Evolutionary conservation across 2,329 filamentous ascomycete species (phyloP).

Genomic region (Myriosclerotinia curreyana): DNA sequence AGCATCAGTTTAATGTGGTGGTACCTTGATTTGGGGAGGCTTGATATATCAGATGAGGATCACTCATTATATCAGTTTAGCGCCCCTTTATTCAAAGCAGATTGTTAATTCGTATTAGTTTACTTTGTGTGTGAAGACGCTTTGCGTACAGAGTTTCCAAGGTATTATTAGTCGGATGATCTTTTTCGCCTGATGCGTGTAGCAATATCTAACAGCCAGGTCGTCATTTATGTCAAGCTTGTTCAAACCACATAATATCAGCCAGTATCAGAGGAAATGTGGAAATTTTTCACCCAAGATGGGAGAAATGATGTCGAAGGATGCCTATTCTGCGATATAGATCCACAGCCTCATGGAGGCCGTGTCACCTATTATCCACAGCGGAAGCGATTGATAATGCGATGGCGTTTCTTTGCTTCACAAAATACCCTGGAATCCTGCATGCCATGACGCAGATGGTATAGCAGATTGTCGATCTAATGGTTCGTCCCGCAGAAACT

Average conservation of each 20-base stretch:
- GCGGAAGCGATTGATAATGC: background rate
- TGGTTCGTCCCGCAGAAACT: background rate
- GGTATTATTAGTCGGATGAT: background rate
- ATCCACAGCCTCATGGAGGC: background rate
- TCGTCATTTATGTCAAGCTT: background rate
- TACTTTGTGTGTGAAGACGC: no score
- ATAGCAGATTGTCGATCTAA: slow-evolving; percentile 5
- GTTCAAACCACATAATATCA: background rate
- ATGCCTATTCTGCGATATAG: slow-evolving; percentile 5
- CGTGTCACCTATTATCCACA: slow-evolving; percentile 2
- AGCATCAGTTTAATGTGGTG: background rate
- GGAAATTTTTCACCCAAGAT: background rate
- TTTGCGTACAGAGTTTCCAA: background rate
- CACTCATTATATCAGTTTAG: background rate
- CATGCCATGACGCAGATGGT: background rate
- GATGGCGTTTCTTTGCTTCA: background rate
- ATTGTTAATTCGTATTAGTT: no score
- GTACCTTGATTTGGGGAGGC: no score
- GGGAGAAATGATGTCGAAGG: background rate
- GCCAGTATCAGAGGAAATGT: background rate
- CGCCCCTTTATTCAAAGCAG: background rate
- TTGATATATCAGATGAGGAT: slow-evolving; percentile 1
- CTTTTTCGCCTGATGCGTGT: background rate
- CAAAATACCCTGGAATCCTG: background rate
- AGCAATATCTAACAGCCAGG: background rate